Evolutionary conservation across 2,329 filamentous ascomycete species (phyloP).

Genomic region (Thelonectria rubi): DNA sequence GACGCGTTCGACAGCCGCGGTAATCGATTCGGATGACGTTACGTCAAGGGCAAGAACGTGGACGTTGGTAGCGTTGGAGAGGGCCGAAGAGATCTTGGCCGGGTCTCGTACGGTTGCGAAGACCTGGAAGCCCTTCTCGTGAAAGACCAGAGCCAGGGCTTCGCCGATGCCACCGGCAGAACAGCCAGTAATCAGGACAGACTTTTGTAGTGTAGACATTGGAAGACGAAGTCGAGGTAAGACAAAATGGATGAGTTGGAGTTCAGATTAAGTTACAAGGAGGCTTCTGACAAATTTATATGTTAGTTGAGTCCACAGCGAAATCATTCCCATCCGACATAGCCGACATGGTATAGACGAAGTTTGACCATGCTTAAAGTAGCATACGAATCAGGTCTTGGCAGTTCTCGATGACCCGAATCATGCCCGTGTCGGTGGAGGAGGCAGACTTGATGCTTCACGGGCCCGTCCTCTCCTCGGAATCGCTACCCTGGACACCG

Average conservation of each 20-base stretch:
- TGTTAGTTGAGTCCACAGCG: background rate
- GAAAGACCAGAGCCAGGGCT: conserved; percentile 32
- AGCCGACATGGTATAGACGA: no score
- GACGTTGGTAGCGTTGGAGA: conserved; percentile 33
- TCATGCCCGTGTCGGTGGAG: no score
- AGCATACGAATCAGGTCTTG: no score
- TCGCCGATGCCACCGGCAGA: conserved; percentile 39
- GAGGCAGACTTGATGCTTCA: no score
- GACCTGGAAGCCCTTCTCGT: conserved; percentile 42
- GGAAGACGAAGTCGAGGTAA: background rate
- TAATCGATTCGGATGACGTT: conserved; percentile 39
- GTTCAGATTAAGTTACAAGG: no score
- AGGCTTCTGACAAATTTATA: no score
- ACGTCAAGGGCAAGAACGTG: conserved; percentile 46
- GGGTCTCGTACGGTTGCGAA: conserved; percentile 45
- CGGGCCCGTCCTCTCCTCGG: no score
- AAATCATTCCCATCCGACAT: no score
- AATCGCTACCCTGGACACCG: no score
- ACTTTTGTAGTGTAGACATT: conserved; percentile 25
- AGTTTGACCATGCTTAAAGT: no score
- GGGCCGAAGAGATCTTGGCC: conserved; percentile 39
- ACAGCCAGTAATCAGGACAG: conserved; percentile 42
- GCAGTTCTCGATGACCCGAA: no score
- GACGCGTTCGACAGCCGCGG: conserved; percentile 32
- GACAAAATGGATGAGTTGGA: background rate